These are phyloP conservation scores for Boletus coccyginus DNA, from an alignment of 768 basidiomycete genomes.

Conservation along the genomic window DNA sequence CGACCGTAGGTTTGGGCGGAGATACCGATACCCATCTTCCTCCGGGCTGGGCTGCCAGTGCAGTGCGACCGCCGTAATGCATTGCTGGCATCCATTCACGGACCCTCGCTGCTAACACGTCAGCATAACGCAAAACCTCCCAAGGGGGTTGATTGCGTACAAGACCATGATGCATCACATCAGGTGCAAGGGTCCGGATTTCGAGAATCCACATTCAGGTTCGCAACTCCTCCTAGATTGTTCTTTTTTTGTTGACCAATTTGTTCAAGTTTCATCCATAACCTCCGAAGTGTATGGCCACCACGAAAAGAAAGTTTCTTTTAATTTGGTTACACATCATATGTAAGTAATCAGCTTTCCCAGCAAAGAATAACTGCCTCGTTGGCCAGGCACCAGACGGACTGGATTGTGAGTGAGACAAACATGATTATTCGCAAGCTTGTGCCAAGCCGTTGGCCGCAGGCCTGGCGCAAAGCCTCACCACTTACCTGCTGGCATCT, in stretches of 20 bases:
- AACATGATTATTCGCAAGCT: slow-evolving; percentile 7
- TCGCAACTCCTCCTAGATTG: slow-evolving; percentile 12
- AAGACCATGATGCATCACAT: slow-evolving; percentile 12
- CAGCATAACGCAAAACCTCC: slow-evolving; percentile 21
- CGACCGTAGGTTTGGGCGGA: slow-evolving; percentile 18
- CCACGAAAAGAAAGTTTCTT: slow-evolving; percentile 9
- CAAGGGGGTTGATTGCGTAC: slow-evolving; percentile 29
- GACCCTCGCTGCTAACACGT: slow-evolving; percentile 30
- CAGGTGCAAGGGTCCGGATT: slow-evolving; percentile 24
- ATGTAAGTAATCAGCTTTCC: slow-evolving; percentile 3
- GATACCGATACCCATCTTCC: slow-evolving; percentile 14
- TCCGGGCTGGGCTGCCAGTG: neutral
- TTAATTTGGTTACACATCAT: slow-evolving; percentile 12
- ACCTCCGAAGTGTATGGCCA: slow-evolving; percentile 12
- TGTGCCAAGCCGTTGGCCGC: slow-evolving; percentile 13
- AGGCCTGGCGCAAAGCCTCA: slow-evolving; percentile 17
- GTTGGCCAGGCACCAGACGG: slow-evolving; percentile 16
- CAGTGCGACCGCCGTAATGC: slow-evolving; percentile 25
- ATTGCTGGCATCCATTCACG: slow-evolving; percentile 26
- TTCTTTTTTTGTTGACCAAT: slow-evolving; percentile 6
- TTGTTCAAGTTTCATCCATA: slow-evolving; percentile 15
- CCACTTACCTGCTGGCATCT: slow-evolving; percentile 22
- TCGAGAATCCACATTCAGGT: slow-evolving; percentile 27
- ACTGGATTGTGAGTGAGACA: slow-evolving; percentile 9
- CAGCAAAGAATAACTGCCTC: slow-evolving; percentile 9